phyloP scores from a whole-genome alignment of 768 basidiomycete genomes.

The Suillus placidus region DNA sequence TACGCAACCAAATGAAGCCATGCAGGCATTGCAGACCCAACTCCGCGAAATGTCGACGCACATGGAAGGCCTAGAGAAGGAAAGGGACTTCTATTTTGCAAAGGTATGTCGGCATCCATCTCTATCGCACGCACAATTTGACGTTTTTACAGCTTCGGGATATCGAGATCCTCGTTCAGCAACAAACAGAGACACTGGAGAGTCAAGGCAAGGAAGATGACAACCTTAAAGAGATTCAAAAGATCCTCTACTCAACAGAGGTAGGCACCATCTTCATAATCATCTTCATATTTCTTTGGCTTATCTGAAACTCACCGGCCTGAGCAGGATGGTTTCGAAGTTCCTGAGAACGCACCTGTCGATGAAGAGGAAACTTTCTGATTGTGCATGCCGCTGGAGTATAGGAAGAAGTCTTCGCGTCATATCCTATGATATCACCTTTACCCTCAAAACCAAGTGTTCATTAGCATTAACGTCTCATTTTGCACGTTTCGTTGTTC shows the following conservation, averaged over 20 bases:
- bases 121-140: conserved; percentile 12
- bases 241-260: conserved; percentile 94
- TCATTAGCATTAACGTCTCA: conserved; percentile 12
- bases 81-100: conserved; percentile 97
- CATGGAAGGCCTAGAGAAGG: conserved; percentile 93
- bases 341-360: conserved; percentile 62
- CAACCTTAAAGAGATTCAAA: conserved; percentile 78
- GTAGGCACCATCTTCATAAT: conserved; percentile 43
- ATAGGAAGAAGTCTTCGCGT: conserved; percentile 13
- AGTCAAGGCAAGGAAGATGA: conserved; percentile 57
- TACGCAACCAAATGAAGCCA: conserved; percentile 65
- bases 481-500: not conserved
- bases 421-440: conserved; percentile 14
- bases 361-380: conserved; percentile 87
- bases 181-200: conserved; percentile 68
- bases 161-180: conserved; percentile 92
- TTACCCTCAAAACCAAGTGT: conserved; percentile 21
- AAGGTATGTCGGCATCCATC: conserved; percentile 60
- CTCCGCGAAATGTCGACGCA: conserved; percentile 80
- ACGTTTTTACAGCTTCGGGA: conserved; percentile 75
- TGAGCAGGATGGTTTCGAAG: conserved; percentile 88
- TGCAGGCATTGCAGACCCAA: conserved; percentile 72
- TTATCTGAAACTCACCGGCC: conserved; percentile 7
- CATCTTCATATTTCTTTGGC: conserved; percentile 13
- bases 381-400: conserved; percentile 21